Conservation (phyloP, 2,329 filamentous ascomycete genomes). For the Claviceps arundinis region DNA sequence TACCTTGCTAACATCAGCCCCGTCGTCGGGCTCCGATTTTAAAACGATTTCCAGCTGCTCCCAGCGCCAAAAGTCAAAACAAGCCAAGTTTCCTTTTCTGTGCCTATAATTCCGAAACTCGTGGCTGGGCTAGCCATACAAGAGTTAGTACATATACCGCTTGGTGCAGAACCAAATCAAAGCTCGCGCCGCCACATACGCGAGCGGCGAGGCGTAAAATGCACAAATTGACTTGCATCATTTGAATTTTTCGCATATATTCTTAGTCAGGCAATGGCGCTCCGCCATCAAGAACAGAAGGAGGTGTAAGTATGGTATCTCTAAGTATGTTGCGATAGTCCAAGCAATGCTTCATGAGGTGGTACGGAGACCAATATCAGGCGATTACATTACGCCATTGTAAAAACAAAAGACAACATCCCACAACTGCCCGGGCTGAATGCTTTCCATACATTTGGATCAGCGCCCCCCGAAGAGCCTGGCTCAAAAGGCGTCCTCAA, state of each 20-base stretch:
- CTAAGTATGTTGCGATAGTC: slow-evolving; percentile 15
- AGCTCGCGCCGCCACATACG: not conserved
- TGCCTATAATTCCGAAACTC: no score
- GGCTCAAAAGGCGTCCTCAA: slow-evolving; percentile 61
- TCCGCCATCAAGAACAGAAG: slow-evolving; percentile 7
- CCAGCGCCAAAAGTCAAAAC: not conserved
- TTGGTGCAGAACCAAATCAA: not conserved
- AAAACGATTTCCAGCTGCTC: not conserved
- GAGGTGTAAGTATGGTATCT: slow-evolving; percentile 21
- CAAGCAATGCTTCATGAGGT: slow-evolving; percentile 14
- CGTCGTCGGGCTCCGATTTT: slow-evolving; percentile 2
- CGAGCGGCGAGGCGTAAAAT: not conserved
- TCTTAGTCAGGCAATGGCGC: slow-evolving; percentile 6
- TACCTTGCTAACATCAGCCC: slow-evolving; percentile 1
- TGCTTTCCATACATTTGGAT: not conserved
- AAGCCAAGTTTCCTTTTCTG: not conserved
- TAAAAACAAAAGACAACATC: slow-evolving; percentile 4
- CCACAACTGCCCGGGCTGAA: not conserved
- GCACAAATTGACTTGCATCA: slow-evolving; percentile 1
- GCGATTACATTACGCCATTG: slow-evolving; percentile 10
- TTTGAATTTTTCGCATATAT: slow-evolving; percentile 5
- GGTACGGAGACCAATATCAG: slow-evolving; percentile 7
- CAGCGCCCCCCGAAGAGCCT: not conserved
- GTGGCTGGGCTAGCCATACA: no score
- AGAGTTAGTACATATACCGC: no score